These are phyloP conservation scores for Ottelia alismoides DNA, from an alignment of 106 monocot genomes.

Conservation along the genomic window DNA sequence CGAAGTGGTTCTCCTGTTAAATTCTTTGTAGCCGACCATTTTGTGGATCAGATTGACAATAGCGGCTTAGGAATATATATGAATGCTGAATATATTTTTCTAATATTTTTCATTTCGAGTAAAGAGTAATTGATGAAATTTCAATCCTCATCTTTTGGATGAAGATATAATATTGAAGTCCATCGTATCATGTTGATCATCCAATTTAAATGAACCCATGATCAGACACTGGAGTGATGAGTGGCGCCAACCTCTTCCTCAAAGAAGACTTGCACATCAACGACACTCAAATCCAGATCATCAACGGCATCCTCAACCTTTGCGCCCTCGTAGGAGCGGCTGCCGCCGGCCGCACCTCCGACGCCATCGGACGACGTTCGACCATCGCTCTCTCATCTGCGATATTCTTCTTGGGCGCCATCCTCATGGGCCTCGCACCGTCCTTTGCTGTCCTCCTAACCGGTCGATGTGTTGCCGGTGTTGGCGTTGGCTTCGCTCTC, in stretches of 20 bases:
- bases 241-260: constrained; percentile 7
- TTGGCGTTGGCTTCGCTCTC: constrained; percentile 10
- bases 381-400: constrained; percentile 4
- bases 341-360: constrained; percentile 5
- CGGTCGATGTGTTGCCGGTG: constrained; percentile 6
- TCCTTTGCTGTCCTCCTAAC: constrained; percentile 1
- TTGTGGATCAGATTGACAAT: not conserved
- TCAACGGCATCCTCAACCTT: constrained; percentile 10
- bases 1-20: too few species aligned
- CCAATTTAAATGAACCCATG: too few species aligned
- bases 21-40: too few species aligned
- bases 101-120: not conserved
- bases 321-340: constrained; percentile 6
- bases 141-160: too few species aligned
- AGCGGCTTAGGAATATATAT: too few species aligned
- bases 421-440: constrained; percentile 5
- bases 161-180: too few species aligned
- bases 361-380: constrained; percentile 5
- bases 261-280: constrained; percentile 6
- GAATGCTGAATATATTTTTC: too few species aligned
- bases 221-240: constrained; percentile 11
- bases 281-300: constrained; percentile 10
- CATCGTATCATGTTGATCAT: too few species aligned
- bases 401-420: constrained; percentile 7
- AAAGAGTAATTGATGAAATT: not conserved